Evolutionary conservation across 345 rosid species (phyloP).

Genomic region (Barbarea vulgaris): DNA sequence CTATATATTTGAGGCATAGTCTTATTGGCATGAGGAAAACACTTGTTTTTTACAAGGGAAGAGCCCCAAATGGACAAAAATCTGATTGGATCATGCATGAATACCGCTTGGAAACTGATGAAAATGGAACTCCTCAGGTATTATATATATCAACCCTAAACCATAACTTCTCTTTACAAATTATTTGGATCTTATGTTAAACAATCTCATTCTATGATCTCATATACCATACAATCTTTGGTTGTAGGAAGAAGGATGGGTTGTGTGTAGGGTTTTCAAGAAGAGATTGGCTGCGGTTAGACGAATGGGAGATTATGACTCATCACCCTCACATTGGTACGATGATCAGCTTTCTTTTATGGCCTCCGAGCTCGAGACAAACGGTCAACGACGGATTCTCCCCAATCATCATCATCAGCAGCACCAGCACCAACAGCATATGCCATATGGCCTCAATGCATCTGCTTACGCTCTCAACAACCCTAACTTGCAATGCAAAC

Average conservation of each 20-base stretch:
- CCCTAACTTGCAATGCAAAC: slow-evolving; percentile 63
- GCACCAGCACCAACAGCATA: slow-evolving; percentile 66
- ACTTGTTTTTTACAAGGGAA: slow-evolving; percentile 91
- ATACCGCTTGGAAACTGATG: slow-evolving; percentile 77
- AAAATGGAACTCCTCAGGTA: slow-evolving; percentile 47
- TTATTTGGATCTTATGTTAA: not conserved
- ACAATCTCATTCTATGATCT: slow-evolving; percentile 10
- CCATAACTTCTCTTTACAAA: slow-evolving; percentile 7
- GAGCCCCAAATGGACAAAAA: slow-evolving; percentile 98
- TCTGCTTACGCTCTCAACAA: slow-evolving; percentile 45
- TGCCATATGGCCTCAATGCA: slow-evolving; percentile 44
- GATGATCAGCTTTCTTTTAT: slow-evolving; percentile 82
- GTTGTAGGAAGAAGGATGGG: slow-evolving; percentile 97
- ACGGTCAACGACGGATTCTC: slow-evolving; percentile 59
- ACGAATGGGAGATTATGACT: slow-evolving; percentile 61
- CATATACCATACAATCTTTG: not conserved
- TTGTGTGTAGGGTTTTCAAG: slow-evolving; percentile 95
- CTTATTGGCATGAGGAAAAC: slow-evolving; percentile 98
- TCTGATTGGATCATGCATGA: slow-evolving; percentile 99
- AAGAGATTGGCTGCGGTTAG: slow-evolving; percentile 68
- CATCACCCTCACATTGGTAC: slow-evolving; percentile 72
- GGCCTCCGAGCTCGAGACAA: slow-evolving; percentile 56
- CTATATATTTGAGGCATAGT: slow-evolving; percentile 70
- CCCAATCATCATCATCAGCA: slow-evolving; percentile 47
- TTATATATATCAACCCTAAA: too few species aligned